These are phyloP conservation scores for Gnomoniopsis smithogilvyi DNA, from an alignment of 2,329 filamentous ascomycete genomes.

Conservation along the genomic window DNA sequence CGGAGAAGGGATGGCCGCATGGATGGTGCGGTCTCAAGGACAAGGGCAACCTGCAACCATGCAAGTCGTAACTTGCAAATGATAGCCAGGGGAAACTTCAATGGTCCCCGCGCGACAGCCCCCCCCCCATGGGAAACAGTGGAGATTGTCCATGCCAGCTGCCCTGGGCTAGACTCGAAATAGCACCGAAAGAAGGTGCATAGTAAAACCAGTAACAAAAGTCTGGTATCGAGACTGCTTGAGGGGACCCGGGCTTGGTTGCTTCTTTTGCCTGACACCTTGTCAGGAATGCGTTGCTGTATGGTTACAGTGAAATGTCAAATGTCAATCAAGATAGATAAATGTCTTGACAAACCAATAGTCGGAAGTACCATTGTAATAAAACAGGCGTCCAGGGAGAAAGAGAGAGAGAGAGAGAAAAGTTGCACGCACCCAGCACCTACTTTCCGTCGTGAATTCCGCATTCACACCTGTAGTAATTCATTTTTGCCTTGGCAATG, in stretches of 20 bases:
- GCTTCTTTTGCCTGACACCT: not conserved
- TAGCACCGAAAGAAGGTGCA: not conserved
- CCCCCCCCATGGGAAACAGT: slow-evolving; percentile 11
- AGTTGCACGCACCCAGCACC: too few species aligned
- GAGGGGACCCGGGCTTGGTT: too few species aligned
- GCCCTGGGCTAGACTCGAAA: slow-evolving; percentile 4
- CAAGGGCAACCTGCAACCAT: slow-evolving; percentile 14
- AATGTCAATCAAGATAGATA: too few species aligned
- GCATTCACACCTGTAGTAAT: too few species aligned
- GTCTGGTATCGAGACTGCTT: not conserved
- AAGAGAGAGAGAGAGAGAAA: too few species aligned
- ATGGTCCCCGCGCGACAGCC: not conserved
- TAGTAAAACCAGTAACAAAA: not conserved
- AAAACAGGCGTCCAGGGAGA: too few species aligned
- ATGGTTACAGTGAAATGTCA: not conserved
- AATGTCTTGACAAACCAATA: too few species aligned
- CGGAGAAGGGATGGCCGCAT: slow-evolving; percentile 10
- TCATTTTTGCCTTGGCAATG: too few species aligned
- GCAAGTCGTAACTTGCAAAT: slow-evolving; percentile 9
- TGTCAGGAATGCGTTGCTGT: not conserved
- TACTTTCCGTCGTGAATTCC: too few species aligned
- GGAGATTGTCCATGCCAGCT: slow-evolving; percentile 1
- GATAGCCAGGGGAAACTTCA: slow-evolving; percentile 8
- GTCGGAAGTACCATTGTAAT: too few species aligned
- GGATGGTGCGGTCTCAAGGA: slow-evolving; percentile 1